These are phyloP conservation scores for Malassezia obtusa DNA, from an alignment of 1,284 basidiomycete genomes.

Conservation along the genomic window DNA sequence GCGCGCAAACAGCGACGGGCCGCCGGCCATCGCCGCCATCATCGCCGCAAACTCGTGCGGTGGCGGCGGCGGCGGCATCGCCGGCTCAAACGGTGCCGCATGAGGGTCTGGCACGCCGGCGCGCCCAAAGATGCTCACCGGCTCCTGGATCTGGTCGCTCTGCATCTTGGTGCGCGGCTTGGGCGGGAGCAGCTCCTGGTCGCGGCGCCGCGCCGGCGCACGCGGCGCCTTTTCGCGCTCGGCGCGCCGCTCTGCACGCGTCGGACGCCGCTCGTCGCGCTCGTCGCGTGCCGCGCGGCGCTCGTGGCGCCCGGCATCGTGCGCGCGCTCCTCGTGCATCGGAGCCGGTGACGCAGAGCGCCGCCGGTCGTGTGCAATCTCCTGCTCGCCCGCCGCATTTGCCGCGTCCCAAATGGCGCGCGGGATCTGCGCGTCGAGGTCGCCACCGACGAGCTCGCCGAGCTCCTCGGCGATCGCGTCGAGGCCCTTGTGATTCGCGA, in stretches of 20 bases:
- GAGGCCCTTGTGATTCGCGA: conserved; percentile 40
- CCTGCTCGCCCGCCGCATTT: background rate
- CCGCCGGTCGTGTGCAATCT: background rate
- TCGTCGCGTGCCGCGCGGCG: background rate
- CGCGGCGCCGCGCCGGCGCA: background rate
- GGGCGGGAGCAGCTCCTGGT: background rate
- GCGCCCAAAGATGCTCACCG: conserved; percentile 36
- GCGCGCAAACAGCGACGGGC: conserved; percentile 28
- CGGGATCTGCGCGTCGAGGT: conserved; percentile 31
- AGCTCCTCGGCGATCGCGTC: conserved; percentile 40
- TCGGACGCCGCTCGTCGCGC: background rate
- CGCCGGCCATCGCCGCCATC: background rate
- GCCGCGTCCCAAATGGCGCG: conserved; percentile 33
- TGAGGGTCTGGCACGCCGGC: conserved; percentile 38
- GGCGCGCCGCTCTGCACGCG: background rate
- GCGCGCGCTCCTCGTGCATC: background rate
- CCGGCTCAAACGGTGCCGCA: conserved; percentile 34
- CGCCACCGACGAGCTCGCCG: conserved; percentile 36
- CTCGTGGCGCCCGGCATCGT: background rate
- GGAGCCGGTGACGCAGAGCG: background rate
- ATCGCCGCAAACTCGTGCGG: background rate
- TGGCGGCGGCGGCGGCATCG: background rate
- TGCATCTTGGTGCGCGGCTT: background rate
- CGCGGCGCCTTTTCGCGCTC: background rate
- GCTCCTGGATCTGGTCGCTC: conserved; percentile 1